Conservation (phyloP, 371 early-diverging fungal genomes). For the Syncephalastrum contaminatum region DNA sequence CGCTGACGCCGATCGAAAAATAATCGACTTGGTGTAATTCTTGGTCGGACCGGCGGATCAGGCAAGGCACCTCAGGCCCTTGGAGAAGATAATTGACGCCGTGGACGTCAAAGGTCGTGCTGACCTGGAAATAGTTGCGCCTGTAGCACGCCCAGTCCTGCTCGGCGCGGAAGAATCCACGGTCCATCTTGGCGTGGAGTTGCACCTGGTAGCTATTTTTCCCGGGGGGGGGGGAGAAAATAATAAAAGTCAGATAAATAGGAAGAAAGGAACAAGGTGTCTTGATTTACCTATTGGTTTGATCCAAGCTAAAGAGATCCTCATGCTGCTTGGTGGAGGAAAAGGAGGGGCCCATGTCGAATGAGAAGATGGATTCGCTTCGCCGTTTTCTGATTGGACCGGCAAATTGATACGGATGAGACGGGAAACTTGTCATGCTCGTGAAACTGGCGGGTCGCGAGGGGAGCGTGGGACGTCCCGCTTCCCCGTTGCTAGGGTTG, state of each 20-base stretch:
- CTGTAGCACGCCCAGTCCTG: constrained; percentile 92
- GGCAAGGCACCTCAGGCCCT: constrained; percentile 52
- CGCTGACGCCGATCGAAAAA: constrained; percentile 70
- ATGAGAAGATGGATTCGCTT: constrained; percentile 49
- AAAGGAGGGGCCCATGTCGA: constrained; percentile 48
- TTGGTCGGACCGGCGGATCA: constrained; percentile 40
- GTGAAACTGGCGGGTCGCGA: constrained; percentile 43
- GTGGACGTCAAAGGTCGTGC: constrained; percentile 61
- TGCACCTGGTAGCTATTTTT: constrained; percentile 41
- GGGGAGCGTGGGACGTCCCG: constrained; percentile 32
- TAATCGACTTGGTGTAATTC: constrained; percentile 36
- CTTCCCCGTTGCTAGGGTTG: constrained; percentile 9
- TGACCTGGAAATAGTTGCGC: constrained; percentile 89
- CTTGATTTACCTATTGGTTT: constrained; percentile 37
- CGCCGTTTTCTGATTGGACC: constrained; percentile 36
- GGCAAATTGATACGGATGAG: constrained; percentile 41
- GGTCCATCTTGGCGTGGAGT: constrained; percentile 69
- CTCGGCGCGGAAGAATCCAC: constrained; percentile 76
- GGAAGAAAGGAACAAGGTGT: background rate
- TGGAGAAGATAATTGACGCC: constrained; percentile 41
- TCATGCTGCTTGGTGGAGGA: constrained; percentile 38
- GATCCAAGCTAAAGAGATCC: constrained; percentile 44
- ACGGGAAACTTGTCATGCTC: constrained; percentile 39
- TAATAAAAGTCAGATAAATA: background rate
- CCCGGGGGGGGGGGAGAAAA: background rate